phyloP scores from a whole-genome alignment of 2,329 filamentous ascomycete genomes.

The Teratosphaeria gauchensis region DNA sequence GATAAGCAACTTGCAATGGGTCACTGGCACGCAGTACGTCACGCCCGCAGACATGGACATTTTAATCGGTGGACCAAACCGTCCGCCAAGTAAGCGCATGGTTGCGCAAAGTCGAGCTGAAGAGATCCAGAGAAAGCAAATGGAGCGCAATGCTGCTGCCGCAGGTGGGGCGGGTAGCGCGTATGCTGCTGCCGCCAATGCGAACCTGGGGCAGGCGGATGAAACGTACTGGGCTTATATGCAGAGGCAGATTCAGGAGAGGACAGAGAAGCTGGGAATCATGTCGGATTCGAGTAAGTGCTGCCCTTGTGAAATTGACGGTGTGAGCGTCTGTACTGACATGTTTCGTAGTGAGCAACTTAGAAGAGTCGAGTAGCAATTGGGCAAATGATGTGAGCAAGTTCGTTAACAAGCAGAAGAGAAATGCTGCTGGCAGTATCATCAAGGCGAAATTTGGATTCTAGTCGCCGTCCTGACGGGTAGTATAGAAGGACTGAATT shows the following conservation, averaged over 20 bases:
- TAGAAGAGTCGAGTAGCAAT: slow-evolving; percentile 69
- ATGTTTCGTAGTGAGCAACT: slow-evolving; percentile 50
- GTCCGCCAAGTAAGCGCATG: slow-evolving; percentile 84
- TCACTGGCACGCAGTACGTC: slow-evolving; percentile 86
- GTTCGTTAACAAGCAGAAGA: slow-evolving; percentile 79
- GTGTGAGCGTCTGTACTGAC: background rate
- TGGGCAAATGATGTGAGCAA: slow-evolving; percentile 87
- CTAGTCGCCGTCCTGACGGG: slow-evolving; percentile 2
- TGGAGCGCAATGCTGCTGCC: slow-evolving; percentile 26
- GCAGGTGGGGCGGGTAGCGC: background rate
- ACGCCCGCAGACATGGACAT: slow-evolving; percentile 80
- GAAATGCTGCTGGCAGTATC: slow-evolving; percentile 62
- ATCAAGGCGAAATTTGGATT: slow-evolving; percentile 23
- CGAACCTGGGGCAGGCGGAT: slow-evolving; percentile 33
- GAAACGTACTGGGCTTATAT: slow-evolving; percentile 68
- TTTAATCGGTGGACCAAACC: slow-evolving; percentile 77
- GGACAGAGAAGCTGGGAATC: slow-evolving; percentile 76
- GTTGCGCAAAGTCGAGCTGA: slow-evolving; percentile 68
- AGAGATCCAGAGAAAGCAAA: slow-evolving; percentile 46
- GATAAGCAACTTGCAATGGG: slow-evolving; percentile 94
- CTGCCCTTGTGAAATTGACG: background rate
- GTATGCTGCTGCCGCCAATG: slow-evolving; percentile 13
- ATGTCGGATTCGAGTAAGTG: slow-evolving; percentile 60
- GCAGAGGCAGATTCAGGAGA: slow-evolving; percentile 75
- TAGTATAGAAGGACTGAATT: background rate